Evolutionary conservation across 345 rosid genomes (phyloP), one percentile per base, ranked within the genome.

Genomic region (Alliaria petiolata): DNA sequence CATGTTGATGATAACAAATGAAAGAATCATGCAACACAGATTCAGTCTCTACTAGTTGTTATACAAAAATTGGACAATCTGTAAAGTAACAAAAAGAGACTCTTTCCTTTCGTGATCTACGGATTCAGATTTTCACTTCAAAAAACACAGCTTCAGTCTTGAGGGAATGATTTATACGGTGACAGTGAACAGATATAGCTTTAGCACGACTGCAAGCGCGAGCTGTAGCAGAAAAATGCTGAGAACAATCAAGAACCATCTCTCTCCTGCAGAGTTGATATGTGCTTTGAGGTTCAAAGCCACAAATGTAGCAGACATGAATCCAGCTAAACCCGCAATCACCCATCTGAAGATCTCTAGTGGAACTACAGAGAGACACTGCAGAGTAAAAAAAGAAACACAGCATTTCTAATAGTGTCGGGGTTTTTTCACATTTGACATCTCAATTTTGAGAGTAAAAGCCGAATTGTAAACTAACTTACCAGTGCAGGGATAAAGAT

Each of bases 311-410:
- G 98, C 97, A 9, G 98, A 92, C 95, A 92, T 87, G 76, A 92
- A 85, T 58, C 98, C 97, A 1, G 98, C 98, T 31, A 88, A 81
- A 53, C 86, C 98, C 0, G 96, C 84, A 62, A 93, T 76, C 28
- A 87, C 83, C 97, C 98, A 93, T 80, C 98, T 80, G 89, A 93
- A 85, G 61, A 90, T 84, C 79, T 87, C 98, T 80, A 84, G 2
- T 5, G 98, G 97, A 62, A 93, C 95, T 6, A 93, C 67, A 0
- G 98, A 93, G 44, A 93, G 93, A 62, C 98, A 90, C 98, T 92
- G 89, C 85, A 82, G 16, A 35, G 28, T 8, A 30, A 1, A 38
- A 69, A 49, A 52, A 73, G 68, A 75, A 11, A 49, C 14, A 69
- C 15, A 15, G 0, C 12, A 19, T 4, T 28, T n/a, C 5, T 16